Evolutionary conservation across 2,329 filamentous ascomycete genomes (phyloP).

Genomic region (Onygena corvina): DNA sequence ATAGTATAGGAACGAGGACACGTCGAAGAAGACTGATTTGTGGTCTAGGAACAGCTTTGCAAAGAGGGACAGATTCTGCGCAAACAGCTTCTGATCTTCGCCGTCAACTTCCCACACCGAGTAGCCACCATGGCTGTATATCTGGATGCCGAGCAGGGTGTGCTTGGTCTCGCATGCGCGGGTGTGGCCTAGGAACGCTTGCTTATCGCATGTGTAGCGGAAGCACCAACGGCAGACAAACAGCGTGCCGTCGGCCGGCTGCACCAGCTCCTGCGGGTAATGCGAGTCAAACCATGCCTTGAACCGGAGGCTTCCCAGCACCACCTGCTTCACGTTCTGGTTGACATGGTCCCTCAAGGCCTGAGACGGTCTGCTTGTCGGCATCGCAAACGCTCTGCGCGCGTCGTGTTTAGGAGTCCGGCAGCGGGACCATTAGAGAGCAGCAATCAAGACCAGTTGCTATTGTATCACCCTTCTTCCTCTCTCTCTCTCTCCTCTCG

Average conservation of each 20-base stretch:
- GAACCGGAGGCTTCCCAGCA: constrained; percentile 73
- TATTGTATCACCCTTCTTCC: too few species aligned
- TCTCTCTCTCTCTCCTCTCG: not conserved
- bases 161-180: constrained; percentile 43
- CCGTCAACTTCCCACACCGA: constrained; percentile 89
- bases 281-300: constrained; percentile 88
- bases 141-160: constrained; percentile 55
- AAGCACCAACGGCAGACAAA: constrained; percentile 92
- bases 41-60: constrained; percentile 96
- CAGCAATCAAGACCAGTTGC: not conserved
- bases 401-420: constrained; percentile 13
- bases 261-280: constrained; percentile 59
- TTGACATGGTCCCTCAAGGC: constrained; percentile 35
- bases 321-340: constrained; percentile 75
- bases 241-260: constrained; percentile 45
- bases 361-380: constrained; percentile 13
- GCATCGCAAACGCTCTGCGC: constrained; percentile 1
- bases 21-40: constrained; percentile 97
- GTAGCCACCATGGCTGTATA: constrained; percentile 71
- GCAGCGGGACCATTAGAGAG: not conserved
- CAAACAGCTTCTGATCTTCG: constrained; percentile 75
- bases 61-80: constrained; percentile 90
- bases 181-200: constrained; percentile 28
- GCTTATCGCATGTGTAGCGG: constrained; percentile 56
- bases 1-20: constrained; percentile 88